These are phyloP conservation scores for Populus simonii DNA, from an alignment of 345 rosid genomes.

Conservation along the genomic window DNA sequence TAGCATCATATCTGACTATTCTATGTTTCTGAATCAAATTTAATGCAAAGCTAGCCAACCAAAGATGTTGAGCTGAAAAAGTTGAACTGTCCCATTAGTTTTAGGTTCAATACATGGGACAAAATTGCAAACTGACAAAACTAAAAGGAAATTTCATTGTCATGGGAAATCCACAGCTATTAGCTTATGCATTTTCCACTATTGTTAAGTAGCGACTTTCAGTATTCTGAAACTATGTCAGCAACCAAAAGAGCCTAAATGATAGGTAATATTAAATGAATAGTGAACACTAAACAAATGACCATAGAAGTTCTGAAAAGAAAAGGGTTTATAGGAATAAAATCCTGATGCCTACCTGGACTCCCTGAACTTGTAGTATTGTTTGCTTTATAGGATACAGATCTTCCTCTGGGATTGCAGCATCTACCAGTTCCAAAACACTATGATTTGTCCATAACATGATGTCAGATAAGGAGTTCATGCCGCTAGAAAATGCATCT, in stretches of 20 bases:
- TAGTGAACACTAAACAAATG: neutral
- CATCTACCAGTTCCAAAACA: constrained; percentile 92
- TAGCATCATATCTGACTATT: neutral
- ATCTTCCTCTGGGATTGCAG: constrained; percentile 72
- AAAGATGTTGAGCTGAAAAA: neutral
- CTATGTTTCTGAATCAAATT: neutral
- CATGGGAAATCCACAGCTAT: neutral
- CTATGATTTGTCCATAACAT: constrained; percentile 37
- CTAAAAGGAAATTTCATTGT: neutral
- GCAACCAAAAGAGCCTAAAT: neutral
- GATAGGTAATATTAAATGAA: neutral
- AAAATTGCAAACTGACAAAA: neutral
- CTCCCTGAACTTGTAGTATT: constrained; percentile 77
- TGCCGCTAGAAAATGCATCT: neutral
- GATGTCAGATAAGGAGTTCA: constrained; percentile 19
- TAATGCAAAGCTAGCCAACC: neutral
- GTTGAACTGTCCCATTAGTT: neutral
- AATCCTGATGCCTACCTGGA: constrained; percentile 46
- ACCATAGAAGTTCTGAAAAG: neutral
- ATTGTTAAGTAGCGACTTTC: neutral
- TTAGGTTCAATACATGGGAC: neutral
- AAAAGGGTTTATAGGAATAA: constrained; percentile 1
- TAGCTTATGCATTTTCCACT: neutral
- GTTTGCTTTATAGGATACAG: constrained; percentile 66
- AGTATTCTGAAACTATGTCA: neutral